A percentile compares a stretch with the other conserved stretches of the same genome.
These are phyloP conservation scores for Prosopis cineraria DNA, from an alignment of 306 rosid genomes.

Conservation along the genomic window DNA sequence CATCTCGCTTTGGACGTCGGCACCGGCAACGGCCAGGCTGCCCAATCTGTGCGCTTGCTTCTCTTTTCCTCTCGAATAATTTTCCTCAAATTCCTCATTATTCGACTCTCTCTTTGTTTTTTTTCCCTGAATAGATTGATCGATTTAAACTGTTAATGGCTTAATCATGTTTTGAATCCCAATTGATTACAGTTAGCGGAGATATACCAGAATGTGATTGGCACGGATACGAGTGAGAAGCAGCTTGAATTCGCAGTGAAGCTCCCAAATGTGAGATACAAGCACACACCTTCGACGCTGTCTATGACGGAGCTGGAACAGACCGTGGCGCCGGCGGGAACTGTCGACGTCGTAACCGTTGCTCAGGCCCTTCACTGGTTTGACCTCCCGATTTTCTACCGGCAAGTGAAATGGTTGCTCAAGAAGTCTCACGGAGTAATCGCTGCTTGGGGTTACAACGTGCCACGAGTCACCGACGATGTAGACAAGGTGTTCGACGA, in stretches of 20 bases:
- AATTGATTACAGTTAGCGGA: constrained; percentile 49
- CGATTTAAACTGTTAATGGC: background rate
- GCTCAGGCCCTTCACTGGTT: constrained; percentile 85
- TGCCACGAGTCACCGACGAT: constrained; percentile 45
- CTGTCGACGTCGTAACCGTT: constrained; percentile 63
- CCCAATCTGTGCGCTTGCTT: constrained; percentile 48
- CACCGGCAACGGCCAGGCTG: constrained; percentile 93
- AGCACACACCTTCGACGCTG: constrained; percentile 56
- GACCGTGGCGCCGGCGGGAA: constrained; percentile 46
- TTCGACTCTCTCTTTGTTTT: background rate
- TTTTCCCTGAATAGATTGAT: background rate
- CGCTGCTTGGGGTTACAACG: constrained; percentile 72
- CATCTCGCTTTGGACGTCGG: constrained; percentile 85
- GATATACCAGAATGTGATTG: constrained; percentile 64
- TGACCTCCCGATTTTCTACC: constrained; percentile 56
- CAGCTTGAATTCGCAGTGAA: constrained; percentile 57
- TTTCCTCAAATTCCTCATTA: background rate
- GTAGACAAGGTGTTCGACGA: constrained; percentile 48
- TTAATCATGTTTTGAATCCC: background rate
- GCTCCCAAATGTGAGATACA: constrained; percentile 58
- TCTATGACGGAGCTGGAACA: constrained; percentile 54
- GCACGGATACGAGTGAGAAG: constrained; percentile 61
- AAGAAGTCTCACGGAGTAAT: constrained; percentile 16
- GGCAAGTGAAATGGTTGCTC: background rate
- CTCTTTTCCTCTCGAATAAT: background rate